Evolutionary conservation across 2,329 filamentous ascomycete genomes (phyloP), one percentile per base, ranked within the genome.

Genomic region (Kalmusia sp.): DNA sequence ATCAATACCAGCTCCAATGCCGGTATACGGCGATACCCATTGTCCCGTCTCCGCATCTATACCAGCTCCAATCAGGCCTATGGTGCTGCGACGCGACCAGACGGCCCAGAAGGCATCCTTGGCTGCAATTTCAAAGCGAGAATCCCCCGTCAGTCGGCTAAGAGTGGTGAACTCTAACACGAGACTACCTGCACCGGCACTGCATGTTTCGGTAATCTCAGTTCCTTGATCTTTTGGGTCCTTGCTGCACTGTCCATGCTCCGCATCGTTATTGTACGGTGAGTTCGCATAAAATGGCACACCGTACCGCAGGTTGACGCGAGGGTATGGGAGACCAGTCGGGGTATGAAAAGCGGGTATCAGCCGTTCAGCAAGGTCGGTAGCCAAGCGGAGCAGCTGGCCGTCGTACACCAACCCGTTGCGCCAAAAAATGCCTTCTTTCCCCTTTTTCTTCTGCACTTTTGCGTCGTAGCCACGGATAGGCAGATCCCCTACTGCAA

Each of bases 21-120:
- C 93, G n/a, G 93, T 88, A 71, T 91, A 93, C 2, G 90, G 84
- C 7, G 89, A 89, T 28, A 95, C 88, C 95, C 95, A 99, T 62
- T 89, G 83, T 0, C 93, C 95, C 24, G 87, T 89, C 70, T 98
- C 93, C 1, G 92, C 91, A 76, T 96, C 93, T 56, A 99, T 92
- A 2, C 93, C 93, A 52, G 92, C 90, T 6, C 93, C 95, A 58
- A 99, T 88, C 21, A 99, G 81, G 3, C 91, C 92, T 64, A 96
- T 91, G 34, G 87, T 84, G 71, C 91, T 97, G 59, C 93, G 85
- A 51, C 91, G 83, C 37, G 88, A 82, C 95, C 95, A 99, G n/a
- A 99, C 91, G 21, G 93, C 90, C 92, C 93, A 97, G 68, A 99
- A 99, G 0, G 95, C 93, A 51, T 90, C 82, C 74, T 98, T 98